phyloP scores from a whole-genome alignment of 2,329 filamentous ascomycete species.

The Xylariaceae sp. region DNA sequence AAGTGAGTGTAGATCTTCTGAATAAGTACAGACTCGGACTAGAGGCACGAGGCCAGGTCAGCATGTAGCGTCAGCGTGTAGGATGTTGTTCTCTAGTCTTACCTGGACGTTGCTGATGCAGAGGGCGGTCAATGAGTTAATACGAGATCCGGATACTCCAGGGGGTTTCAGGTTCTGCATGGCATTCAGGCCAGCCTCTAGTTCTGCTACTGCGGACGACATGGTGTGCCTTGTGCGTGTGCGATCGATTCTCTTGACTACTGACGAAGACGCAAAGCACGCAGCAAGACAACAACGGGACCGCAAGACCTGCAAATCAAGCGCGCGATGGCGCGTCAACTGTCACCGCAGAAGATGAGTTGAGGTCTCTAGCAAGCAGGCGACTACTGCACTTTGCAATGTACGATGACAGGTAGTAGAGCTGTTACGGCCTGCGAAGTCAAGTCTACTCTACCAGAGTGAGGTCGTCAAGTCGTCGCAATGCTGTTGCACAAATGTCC shows the following conservation, averaged over 20 bases:
- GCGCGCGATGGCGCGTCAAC: slow-evolving; percentile 20
- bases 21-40: slow-evolving; percentile 93
- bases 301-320: slow-evolving; percentile 21
- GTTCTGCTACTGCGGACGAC: slow-evolving; percentile 83
- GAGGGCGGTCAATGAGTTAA: slow-evolving; percentile 79
- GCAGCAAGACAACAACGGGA: slow-evolving; percentile 23
- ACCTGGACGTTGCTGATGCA: slow-evolving; percentile 91
- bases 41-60: slow-evolving; percentile 29
- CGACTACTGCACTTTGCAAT: slow-evolving; percentile 27
- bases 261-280: slow-evolving; percentile 28
- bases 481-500: slow-evolving; percentile 8
- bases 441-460: slow-evolving; percentile 25
- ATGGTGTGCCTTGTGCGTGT: slow-evolving; percentile 44
- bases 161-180: slow-evolving; percentile 90
- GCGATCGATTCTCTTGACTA: slow-evolving; percentile 18
- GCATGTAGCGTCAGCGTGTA: slow-evolving; percentile 19
- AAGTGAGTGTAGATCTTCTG: slow-evolving; percentile 97
- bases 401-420: slow-evolving; percentile 24
- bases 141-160: slow-evolving; percentile 90
- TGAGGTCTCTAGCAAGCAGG: slow-evolving; percentile 25
- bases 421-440: slow-evolving; percentile 28
- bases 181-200: slow-evolving; percentile 86
- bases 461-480: slow-evolving; percentile 14
- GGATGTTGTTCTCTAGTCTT: slow-evolving; percentile 38
- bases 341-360: slow-evolving; percentile 27